Evolutionary conservation across 768 basidiomycete genomes (phyloP).

Genomic region (Auriculariales sp.): DNA sequence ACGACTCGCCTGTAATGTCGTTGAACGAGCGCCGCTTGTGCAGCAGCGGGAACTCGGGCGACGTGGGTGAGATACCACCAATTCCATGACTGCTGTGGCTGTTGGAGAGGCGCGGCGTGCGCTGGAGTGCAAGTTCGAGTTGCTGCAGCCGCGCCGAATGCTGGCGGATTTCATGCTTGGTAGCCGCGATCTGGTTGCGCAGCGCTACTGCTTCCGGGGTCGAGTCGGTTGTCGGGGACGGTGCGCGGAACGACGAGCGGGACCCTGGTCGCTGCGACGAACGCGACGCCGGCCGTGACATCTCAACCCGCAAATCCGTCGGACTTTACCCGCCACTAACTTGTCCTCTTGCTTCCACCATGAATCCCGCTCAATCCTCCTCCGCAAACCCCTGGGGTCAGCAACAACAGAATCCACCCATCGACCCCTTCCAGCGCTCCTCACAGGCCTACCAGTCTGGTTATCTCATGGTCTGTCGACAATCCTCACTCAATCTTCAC

Average conservation of each 20-base stretch:
- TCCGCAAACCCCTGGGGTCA: constrained; percentile 44
- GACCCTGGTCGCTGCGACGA: not conserved
- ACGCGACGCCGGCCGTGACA: not conserved
- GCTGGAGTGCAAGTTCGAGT: constrained; percentile 54
- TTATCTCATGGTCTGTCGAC: constrained; percentile 55
- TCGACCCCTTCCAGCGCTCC: constrained; percentile 57
- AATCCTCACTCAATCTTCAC: not conserved
- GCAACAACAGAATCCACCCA: constrained; percentile 37
- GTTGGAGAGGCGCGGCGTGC: constrained; percentile 44
- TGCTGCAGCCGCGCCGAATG: constrained; percentile 65
- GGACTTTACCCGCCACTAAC: not conserved
- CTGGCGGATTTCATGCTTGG: constrained; percentile 72
- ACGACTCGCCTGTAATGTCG: not conserved
- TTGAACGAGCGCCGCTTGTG: not conserved
- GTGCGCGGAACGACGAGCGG: not conserved
- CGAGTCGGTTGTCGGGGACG: not conserved
- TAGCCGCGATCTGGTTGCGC: constrained; percentile 63
- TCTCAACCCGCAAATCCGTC: not conserved
- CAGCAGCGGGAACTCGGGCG: not conserved
- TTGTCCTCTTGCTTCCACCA: not conserved
- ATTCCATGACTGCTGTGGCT: constrained; percentile 2
- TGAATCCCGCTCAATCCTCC: constrained; percentile 9
- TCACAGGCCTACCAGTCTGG: constrained; percentile 69
- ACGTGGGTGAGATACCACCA: not conserved
- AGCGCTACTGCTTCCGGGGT: constrained; percentile 39